phyloP scores from a whole-genome alignment of 371 early-diverging fungal species.

The Zychaea mexicana region DNA sequence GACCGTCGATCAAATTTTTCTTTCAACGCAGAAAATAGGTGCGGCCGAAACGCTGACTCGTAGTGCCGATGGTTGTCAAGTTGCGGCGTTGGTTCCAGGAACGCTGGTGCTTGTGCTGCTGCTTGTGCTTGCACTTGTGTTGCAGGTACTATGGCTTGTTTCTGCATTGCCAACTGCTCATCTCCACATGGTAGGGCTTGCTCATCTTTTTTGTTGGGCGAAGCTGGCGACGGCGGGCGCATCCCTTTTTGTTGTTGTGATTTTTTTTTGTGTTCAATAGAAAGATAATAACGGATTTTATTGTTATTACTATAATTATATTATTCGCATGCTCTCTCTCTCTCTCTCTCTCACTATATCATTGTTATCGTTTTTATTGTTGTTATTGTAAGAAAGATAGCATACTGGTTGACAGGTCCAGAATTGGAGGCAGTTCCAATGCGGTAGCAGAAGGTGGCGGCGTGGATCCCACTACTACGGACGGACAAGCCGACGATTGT shows the following conservation, averaged over 20 bases:
- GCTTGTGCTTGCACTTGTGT: constrained; percentile 7
- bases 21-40: constrained; percentile 16
- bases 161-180: not conserved
- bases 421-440: constrained; percentile 27
- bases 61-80: constrained; percentile 19
- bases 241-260: no score
- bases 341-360: not conserved
- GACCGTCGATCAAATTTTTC: constrained; percentile 7
- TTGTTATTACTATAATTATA: not conserved
- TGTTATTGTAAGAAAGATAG: not conserved
- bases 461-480: constrained; percentile 3
- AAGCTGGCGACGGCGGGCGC: constrained; percentile 2
- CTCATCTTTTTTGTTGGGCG: constrained; percentile 9
- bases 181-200: not conserved
- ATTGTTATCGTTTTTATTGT: not conserved
- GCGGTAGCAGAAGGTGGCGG: constrained; percentile 14
- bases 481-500: not conserved
- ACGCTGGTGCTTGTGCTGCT: constrained; percentile 14
- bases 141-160: constrained; percentile 5
- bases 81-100: constrained; percentile 32
- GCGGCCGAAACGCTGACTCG: constrained; percentile 20
- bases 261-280: not conserved
- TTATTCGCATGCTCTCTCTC: not conserved
- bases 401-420: constrained; percentile 9
- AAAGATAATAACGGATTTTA: not conserved